Evolutionary conservation across 1,284 basidiomycete species (phyloP).

Genomic region (Ceratobasidium sp.): DNA sequence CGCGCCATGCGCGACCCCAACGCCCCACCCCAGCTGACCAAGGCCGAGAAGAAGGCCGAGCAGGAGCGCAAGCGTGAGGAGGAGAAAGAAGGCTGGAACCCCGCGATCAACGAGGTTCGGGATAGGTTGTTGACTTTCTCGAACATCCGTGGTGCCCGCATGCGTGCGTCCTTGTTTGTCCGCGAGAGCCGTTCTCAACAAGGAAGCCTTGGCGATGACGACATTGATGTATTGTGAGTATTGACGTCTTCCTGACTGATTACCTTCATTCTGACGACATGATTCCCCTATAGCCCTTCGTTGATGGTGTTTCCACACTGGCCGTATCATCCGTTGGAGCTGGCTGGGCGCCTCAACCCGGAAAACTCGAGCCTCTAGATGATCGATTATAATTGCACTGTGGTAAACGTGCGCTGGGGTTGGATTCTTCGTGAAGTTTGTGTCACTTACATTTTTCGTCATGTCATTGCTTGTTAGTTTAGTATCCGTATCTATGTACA

Average conservation of each 20-base stretch:
- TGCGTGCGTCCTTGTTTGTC: conserved; percentile 82
- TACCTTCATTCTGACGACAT: conserved; percentile 10
- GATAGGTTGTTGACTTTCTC: conserved; percentile 85
- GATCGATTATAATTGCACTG: too few relatives aligned
- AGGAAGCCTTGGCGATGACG: conserved; percentile 37
- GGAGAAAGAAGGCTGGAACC: conserved; percentile 64
- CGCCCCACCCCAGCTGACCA: conserved; percentile 66
- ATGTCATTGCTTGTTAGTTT: too few relatives aligned
- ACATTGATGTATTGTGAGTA: conserved; percentile 44
- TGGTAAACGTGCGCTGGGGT: too few relatives aligned
- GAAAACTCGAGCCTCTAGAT: conserved; percentile 75
- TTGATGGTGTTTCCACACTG: conserved; percentile 86
- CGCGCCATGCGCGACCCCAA: conserved; percentile 73
- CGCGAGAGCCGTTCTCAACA: conserved; percentile 72
- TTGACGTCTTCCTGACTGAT: too few relatives aligned
- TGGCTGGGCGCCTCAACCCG: conserved; percentile 61
- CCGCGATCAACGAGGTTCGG: conserved; percentile 75
- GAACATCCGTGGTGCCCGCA: conserved; percentile 82
- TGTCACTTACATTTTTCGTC: too few relatives aligned
- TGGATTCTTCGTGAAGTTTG: too few relatives aligned
- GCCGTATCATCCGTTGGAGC: conserved; percentile 83
- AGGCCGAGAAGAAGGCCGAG: too few relatives aligned
- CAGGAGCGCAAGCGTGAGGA: too few relatives aligned
- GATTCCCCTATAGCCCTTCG: conserved; percentile 56
- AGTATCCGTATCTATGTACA: too few relatives aligned